Conservation (phyloP, 225 moss, liverwort and hornwort species). For the Physcomitrium patens region DNA sequence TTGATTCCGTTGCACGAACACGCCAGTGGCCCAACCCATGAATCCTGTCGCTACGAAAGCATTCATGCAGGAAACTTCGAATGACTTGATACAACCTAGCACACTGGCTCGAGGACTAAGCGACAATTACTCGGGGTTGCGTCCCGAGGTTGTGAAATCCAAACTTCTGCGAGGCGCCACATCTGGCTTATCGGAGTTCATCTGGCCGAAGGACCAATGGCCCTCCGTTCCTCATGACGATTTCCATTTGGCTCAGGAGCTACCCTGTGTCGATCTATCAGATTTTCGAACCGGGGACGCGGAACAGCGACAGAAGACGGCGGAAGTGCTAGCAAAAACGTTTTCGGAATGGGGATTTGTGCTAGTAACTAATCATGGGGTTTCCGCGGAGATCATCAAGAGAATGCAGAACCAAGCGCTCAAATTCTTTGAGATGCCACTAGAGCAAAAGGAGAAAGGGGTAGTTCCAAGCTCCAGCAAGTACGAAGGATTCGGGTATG, state of each 20-base stretch:
- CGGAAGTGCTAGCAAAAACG: constrained; percentile 28
- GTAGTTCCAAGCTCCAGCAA: constrained; percentile 55
- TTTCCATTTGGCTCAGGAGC: constrained; percentile 45
- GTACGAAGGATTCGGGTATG: constrained; percentile 78
- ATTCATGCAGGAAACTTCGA: constrained; percentile 20
- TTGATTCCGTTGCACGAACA: no score
- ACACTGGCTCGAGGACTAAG: constrained; percentile 42
- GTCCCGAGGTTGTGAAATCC: constrained; percentile 51
- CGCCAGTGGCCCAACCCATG: no score
- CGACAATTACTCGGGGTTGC: constrained; percentile 38
- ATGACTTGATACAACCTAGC: neutral
- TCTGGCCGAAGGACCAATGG: constrained; percentile 60
- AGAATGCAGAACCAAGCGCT: constrained; percentile 51
- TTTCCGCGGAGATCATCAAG: constrained; percentile 38
- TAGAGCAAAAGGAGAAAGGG: constrained; percentile 65
- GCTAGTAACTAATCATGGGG: constrained; percentile 70
- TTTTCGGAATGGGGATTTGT: constrained; percentile 76
- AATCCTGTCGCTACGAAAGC: no score
- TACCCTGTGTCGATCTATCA: constrained; percentile 45
- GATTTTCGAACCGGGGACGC: constrained; percentile 18
- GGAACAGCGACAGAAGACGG: constrained; percentile 19
- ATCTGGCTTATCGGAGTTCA: constrained; percentile 46
- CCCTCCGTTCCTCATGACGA: constrained; percentile 50
- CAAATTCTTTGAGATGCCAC: constrained; percentile 71
- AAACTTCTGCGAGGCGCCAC: constrained; percentile 51